Base-by-base conservation (phyloP, 306 rosid genomes). In the Sesbania bispinosa region DNA sequence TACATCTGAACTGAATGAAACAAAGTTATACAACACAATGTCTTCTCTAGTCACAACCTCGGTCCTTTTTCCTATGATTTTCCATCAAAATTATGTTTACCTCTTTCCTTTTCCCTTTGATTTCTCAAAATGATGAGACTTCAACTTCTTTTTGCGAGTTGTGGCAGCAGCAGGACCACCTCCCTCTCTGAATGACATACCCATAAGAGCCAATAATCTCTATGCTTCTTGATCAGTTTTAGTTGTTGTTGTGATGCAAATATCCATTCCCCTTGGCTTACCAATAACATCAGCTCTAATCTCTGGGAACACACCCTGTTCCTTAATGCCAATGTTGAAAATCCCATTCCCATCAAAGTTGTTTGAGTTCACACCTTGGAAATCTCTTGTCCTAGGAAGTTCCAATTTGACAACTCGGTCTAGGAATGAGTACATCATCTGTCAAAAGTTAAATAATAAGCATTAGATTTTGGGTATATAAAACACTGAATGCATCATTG, bases 341-440 rank as follows among this genome's bases (percentile, higher is more conserved):
- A 90, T 94, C 16, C 98, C 98, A 19, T 90, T 80, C 24, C 97
- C 98, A 39, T 94, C 98, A 52, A 88, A 94, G 80, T 97, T 90
- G 69, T 78, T 87, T 8, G 89, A 10, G 74, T 87, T 87, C 69
- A 94, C 23, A 32, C 98, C 98, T 76, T 94, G 98, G 73, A 94
- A 94, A 85, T 94, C 98, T 82, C 98, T 85, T 45, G 97, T 84
- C 77, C 98, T 85, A 10, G 98, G 97, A 85, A 94, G 84, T 54
- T 74, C 82, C 82, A 94, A 83, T 87, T 94, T 94, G 71, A 94
- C 74, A 7, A 90, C 84, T 9, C 97, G 94, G 77, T 94, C 97
- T 5, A 93, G 81, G 84, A 93, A 93, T 7, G 94, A 80, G 76
- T 75, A 86, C 97, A 94, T 94, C 59, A 86, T 55, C 98, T 94